Base-by-base conservation (phyloP, 345 rosid genomes). In the Cochlearia excelsa region DNA sequence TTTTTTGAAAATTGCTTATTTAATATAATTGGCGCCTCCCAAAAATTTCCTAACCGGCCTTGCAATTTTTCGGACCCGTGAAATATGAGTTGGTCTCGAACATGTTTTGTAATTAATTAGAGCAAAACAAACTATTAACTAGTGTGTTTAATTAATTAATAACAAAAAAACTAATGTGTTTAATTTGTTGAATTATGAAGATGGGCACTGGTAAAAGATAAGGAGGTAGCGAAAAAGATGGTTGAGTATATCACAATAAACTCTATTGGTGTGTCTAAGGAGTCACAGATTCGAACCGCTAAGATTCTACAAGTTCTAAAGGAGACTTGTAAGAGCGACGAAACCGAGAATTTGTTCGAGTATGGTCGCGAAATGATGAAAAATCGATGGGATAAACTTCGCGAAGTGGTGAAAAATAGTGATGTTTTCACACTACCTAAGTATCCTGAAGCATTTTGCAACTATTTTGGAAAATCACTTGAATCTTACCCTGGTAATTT, bases 201-300 rank as follows among this genome's bases (percentile, higher is more conserved):
- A 9, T 85, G 98, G 98, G 96, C 95, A 0, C 40, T 84, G 9
- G 88, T 86, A 7, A 84, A 80, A 76, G 95, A 88, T 51, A 47
- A 57, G 30, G 79, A 75, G 59, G 81, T 84, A 42, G 98, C 89
- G 0, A 72, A 34, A 52, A 86, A 61, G 81, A 92, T 84, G 89
- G 67, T 71, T 1, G 68, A 79, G 39, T 92, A 66, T 66, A 66
- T 88, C 39, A 75, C 74, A 68, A 26, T 86, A 5, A 71, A 61
- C 59, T 72, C 86, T 46, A 81, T 88, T 5, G 95, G 95, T 6
- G 96, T 88, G 6, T 84, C 90, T 0, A 92, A 75, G 61, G 96
- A 92, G 34, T 77, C 96, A 50, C 96, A 92, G 52, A 71, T 79
- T 40, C 88, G 96, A 46, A 84, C 98, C 33, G 82, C 90, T 0